Conservation (phyloP, 2,329 filamentous ascomycete species). For the Nemania abortiva region DNA sequence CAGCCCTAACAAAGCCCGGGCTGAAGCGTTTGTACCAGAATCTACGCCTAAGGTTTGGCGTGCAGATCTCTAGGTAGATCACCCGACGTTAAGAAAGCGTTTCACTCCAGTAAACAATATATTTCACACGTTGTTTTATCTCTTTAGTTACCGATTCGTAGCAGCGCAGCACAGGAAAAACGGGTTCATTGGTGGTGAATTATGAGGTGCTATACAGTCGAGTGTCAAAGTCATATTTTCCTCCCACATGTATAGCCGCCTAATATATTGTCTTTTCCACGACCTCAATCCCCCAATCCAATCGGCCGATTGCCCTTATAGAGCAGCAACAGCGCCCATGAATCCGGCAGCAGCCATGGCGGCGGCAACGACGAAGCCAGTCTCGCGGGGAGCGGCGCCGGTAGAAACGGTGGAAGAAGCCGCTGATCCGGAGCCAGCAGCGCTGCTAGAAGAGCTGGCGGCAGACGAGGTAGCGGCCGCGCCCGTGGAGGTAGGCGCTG, state of each 20-base stretch:
- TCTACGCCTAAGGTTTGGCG: background rate
- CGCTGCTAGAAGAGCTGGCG: background rate
- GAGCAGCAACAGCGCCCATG: conserved; percentile 40
- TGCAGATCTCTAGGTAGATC: background rate
- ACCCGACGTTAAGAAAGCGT: background rate
- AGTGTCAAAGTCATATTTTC: background rate
- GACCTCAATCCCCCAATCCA: background rate
- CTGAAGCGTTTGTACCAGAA: background rate
- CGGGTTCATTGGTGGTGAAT: background rate
- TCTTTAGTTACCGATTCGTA: background rate
- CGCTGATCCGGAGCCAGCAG: conserved; percentile 13
- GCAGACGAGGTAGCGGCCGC: background rate
- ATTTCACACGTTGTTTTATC: background rate
- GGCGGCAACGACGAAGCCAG: conserved; percentile 37
- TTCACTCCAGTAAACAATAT: background rate
- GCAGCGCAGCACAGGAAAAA: background rate
- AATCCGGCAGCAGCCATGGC: conserved; percentile 40
- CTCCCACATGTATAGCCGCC: background rate
- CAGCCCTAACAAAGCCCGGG: background rate
- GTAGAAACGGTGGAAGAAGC: conserved; percentile 17
- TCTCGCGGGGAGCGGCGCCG: conserved; percentile 41
- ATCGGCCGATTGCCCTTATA: conserved; percentile 29
- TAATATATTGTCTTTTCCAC: background rate
- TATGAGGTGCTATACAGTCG: background rate
- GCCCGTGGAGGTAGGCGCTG: background rate